Evolutionary conservation across 768 basidiomycete genomes (phyloP).

Genomic region (Tubosaeta sp.): DNA sequence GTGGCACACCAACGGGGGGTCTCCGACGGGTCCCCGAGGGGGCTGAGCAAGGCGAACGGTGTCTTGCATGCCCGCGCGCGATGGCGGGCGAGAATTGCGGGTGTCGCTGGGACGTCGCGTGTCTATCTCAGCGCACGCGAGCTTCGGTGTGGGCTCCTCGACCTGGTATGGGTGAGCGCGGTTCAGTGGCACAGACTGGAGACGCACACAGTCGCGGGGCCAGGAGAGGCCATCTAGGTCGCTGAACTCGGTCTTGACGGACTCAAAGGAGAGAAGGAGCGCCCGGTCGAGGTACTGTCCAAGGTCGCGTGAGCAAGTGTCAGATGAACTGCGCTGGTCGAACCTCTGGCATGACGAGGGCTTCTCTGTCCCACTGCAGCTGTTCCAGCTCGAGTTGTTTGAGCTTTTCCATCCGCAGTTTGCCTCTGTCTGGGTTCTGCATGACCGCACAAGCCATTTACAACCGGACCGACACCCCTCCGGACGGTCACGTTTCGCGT

Average conservation of each 20-base stretch:
- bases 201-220: slow-evolving; percentile 34
- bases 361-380: slow-evolving; percentile 50
- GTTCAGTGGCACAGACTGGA: neutral
- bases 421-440: slow-evolving; percentile 35
- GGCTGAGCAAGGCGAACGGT: slow-evolving; percentile 33
- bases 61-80: slow-evolving; percentile 36
- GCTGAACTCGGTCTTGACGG: slow-evolving; percentile 57
- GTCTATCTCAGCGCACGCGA: slow-evolving; percentile 17
- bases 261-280: slow-evolving; percentile 40
- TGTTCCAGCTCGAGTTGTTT: slow-evolving; percentile 51
- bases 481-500: slow-evolving; percentile 22
- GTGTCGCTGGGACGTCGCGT: slow-evolving; percentile 2
- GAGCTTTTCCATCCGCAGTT: slow-evolving; percentile 43
- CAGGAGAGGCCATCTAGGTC: slow-evolving; percentile 59
- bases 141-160: slow-evolving; percentile 31
- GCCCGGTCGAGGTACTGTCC: slow-evolving; percentile 29
- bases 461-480: neutral
- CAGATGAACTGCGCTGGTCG: neutral
- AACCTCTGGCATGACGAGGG: slow-evolving; percentile 56
- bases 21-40: slow-evolving; percentile 21
- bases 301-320: slow-evolving; percentile 9
- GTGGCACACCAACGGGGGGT: slow-evolving; percentile 16
- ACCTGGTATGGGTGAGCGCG: slow-evolving; percentile 8
- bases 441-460: too few relatives aligned
- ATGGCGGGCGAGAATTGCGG: neutral